These are phyloP conservation scores for Hymenoscyphus infarciens DNA, from an alignment of 2,329 filamentous ascomycete genomes.

Conservation along the genomic window DNA sequence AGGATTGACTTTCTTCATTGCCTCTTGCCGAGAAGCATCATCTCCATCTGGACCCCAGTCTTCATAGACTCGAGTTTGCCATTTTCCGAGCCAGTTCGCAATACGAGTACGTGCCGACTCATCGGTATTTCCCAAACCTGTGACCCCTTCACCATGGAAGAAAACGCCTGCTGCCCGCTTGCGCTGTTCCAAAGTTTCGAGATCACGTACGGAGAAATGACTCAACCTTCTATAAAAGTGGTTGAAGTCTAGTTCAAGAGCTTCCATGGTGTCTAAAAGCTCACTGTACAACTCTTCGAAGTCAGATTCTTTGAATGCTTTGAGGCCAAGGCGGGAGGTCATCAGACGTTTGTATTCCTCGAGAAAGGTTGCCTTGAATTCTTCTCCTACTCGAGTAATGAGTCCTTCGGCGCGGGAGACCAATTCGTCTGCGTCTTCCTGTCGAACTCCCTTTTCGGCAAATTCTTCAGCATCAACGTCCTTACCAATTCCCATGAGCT, in stretches of 20 bases:
- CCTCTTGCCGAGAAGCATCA: slow-evolving; percentile 60
- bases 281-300: slow-evolving; percentile 81
- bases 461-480: slow-evolving; percentile 71
- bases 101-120: slow-evolving; percentile 63
- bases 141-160: slow-evolving; percentile 72
- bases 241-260: slow-evolving; percentile 84
- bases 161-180: slow-evolving; percentile 67
- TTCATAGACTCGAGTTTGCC: slow-evolving; percentile 66
- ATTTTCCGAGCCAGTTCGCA: slow-evolving; percentile 76
- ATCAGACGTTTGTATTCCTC: slow-evolving; percentile 87
- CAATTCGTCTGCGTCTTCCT: slow-evolving; percentile 66
- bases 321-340: slow-evolving; percentile 73
- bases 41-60: slow-evolving; percentile 64
- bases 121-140: slow-evolving; percentile 54
- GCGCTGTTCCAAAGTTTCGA: slow-evolving; percentile 62
- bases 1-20: slow-evolving; percentile 86
- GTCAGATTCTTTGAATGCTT: slow-evolving; percentile 64
- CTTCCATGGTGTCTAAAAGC: slow-evolving; percentile 75
- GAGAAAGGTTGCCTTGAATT: slow-evolving; percentile 84
- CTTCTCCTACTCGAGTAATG: slow-evolving; percentile 76
- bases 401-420: slow-evolving; percentile 77
- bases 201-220: slow-evolving; percentile 54
- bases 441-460: slow-evolving; percentile 64
- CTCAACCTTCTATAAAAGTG: slow-evolving; percentile 86
- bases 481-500: slow-evolving; percentile 75